phyloP scores from a whole-genome alignment of 2,329 filamentous ascomycete species.

The Cordyceps militaris region DNA sequence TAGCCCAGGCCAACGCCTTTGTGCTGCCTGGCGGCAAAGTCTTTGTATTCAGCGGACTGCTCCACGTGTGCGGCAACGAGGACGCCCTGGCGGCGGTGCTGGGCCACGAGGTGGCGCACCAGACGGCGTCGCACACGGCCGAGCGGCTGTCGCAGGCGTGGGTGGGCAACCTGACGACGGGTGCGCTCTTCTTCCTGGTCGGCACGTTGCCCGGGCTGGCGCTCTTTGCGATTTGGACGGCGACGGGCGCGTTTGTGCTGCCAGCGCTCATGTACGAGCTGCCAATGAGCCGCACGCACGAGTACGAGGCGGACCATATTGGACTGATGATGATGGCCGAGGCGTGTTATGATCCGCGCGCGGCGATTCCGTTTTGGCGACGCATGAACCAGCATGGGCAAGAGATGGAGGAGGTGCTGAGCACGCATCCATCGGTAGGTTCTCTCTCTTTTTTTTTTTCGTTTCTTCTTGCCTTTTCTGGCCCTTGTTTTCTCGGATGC shows the following conservation, averaged over 20 bases:
- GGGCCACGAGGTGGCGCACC: conserved; percentile 75
- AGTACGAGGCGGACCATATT: conserved; percentile 73
- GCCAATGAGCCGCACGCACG: conserved; percentile 65
- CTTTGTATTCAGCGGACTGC: conserved; percentile 68
- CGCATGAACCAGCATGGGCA: conserved; percentile 49
- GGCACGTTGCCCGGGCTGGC: conserved; percentile 35
- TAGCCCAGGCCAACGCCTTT: conserved; percentile 61
- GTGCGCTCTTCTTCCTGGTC: conserved; percentile 42
- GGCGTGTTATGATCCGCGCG: conserved; percentile 66
- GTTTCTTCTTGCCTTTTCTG: background rate
- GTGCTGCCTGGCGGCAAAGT: conserved; percentile 74
- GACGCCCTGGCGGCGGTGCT: conserved; percentile 68
- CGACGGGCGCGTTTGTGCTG: conserved; percentile 38
- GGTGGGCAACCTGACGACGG: conserved; percentile 45
- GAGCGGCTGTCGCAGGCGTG: conserved; percentile 54
- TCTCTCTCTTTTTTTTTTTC: background rate
- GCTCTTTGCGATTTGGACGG: conserved; percentile 32
- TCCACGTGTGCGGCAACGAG: conserved; percentile 59
- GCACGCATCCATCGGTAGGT: conserved; percentile 66
- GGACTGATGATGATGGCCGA: conserved; percentile 78
- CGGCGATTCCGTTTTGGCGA: conserved; percentile 60
- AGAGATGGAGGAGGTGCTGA: conserved; percentile 57
- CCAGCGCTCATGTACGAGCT: conserved; percentile 58
- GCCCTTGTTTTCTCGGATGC: conserved; percentile 10
- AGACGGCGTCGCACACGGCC: conserved; percentile 59